Conservation (phyloP, 768 basidiomycete genomes). For the Chiua virens region DNA sequence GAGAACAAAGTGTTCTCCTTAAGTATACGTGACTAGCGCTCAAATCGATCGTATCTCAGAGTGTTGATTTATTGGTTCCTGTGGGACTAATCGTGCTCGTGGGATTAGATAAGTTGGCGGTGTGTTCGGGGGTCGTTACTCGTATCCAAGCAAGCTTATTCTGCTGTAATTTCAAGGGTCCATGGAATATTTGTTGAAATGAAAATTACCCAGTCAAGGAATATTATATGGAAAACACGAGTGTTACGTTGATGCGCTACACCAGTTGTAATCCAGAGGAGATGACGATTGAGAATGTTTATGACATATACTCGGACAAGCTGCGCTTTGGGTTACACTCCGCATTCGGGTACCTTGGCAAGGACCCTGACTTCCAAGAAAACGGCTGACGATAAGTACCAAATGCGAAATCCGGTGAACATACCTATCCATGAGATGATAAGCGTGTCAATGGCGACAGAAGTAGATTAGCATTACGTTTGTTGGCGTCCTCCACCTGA, state of each 20-base stretch:
- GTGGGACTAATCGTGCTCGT: not conserved
- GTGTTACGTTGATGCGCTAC: not conserved
- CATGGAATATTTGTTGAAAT: not conserved
- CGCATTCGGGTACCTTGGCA: not conserved
- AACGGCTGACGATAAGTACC: not conserved
- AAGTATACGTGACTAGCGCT: not conserved
- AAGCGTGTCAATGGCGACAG: not conserved
- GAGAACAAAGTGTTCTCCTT: not conserved
- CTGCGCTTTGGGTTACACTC: not conserved
- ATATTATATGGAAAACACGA: not conserved
- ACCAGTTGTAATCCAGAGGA: no score
- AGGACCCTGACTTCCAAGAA: not conserved
- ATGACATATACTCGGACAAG: not conserved
- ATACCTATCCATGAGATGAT: no score
- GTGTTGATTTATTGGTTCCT: not conserved
- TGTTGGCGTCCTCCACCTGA: no score
- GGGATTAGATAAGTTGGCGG: conserved; percentile 3
- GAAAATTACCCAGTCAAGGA: not conserved
- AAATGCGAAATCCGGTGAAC: not conserved
- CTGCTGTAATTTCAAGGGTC: not conserved
- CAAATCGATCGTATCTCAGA: not conserved
- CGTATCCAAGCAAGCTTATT: not conserved
- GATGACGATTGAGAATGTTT: not conserved
- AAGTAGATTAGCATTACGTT: not conserved
- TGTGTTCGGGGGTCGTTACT: not conserved